Conservation (phyloP, 345 rosid genomes). For the Noccaea caerulescens region DNA sequence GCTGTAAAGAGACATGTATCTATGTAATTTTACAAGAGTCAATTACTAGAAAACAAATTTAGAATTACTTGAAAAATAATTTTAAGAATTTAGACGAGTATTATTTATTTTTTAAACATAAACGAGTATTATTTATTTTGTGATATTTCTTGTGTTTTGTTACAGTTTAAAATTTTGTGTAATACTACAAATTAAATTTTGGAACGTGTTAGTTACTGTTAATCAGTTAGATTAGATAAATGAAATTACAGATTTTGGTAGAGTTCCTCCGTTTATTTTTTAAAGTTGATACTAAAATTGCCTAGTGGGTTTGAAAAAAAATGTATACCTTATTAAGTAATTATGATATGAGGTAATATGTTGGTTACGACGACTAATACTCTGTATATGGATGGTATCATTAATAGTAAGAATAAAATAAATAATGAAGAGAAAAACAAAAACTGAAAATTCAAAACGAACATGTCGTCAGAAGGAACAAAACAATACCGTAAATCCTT, state of each 20-base stretch:
- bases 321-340: no score
- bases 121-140: not conserved
- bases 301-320: not conserved
- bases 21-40: not conserved
- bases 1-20: not conserved
- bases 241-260: not conserved
- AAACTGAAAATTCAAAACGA: not conserved
- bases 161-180: not conserved
- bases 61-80: not conserved
- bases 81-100: not conserved
- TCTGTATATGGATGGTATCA: no score
- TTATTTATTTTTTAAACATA: no score
- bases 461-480: constrained; percentile 1
- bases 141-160: constrained; percentile 7
- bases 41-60: not conserved
- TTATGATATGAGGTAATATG: not conserved
- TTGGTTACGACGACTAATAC: not conserved
- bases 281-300: not conserved
- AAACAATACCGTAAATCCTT: not conserved
- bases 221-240: not conserved
- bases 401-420: not conserved
- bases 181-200: no score
- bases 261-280: not conserved
- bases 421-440: not conserved
- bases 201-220: not conserved